Conservation (phyloP, 2,329 filamentous ascomycete species). For the Mariannaea sp. region DNA sequence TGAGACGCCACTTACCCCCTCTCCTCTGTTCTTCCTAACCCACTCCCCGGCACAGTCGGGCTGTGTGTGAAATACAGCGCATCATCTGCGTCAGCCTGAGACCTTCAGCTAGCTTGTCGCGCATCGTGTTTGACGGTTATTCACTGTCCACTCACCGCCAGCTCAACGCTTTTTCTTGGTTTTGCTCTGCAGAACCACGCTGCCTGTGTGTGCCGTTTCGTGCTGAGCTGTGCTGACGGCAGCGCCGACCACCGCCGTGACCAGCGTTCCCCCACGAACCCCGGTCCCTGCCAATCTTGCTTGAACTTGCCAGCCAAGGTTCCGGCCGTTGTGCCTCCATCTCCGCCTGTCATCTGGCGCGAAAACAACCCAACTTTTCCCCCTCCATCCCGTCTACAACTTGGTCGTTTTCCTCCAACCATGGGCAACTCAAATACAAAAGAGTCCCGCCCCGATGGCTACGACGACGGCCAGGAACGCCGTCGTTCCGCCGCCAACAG, state of each 20-base stretch:
- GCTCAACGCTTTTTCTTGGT: constrained; percentile 1
- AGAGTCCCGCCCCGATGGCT: constrained; percentile 43
- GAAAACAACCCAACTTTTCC: constrained; percentile 9
- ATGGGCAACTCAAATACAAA: constrained; percentile 50
- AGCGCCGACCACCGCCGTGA: constrained; percentile 9
- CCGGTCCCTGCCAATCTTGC: constrained; percentile 19
- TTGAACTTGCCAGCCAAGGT: constrained; percentile 5
- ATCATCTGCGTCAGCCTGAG: constrained; percentile 15
- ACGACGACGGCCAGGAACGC: constrained; percentile 30
- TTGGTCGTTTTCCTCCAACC: constrained; percentile 8
- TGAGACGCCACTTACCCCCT: constrained; percentile 34
- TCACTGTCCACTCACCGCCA: constrained; percentile 11
- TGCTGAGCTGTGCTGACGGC: constrained; percentile 11
- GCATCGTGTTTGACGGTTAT: background rate
- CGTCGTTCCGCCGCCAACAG: constrained; percentile 30
- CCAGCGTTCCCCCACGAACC: constrained; percentile 6
- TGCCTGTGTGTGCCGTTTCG: no score
- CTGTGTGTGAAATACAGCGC: constrained; percentile 18
- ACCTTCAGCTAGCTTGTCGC: constrained; percentile 1
- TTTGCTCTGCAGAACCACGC: background rate
- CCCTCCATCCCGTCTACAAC: constrained; percentile 7
- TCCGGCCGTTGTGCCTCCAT: background rate
- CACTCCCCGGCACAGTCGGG: constrained; percentile 26
- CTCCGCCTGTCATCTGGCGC: constrained; percentile 6
- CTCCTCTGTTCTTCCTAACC: constrained; percentile 13